These are phyloP conservation scores for Suillus subluteus DNA, from an alignment of 768 basidiomycete genomes.

Conservation along the genomic window DNA sequence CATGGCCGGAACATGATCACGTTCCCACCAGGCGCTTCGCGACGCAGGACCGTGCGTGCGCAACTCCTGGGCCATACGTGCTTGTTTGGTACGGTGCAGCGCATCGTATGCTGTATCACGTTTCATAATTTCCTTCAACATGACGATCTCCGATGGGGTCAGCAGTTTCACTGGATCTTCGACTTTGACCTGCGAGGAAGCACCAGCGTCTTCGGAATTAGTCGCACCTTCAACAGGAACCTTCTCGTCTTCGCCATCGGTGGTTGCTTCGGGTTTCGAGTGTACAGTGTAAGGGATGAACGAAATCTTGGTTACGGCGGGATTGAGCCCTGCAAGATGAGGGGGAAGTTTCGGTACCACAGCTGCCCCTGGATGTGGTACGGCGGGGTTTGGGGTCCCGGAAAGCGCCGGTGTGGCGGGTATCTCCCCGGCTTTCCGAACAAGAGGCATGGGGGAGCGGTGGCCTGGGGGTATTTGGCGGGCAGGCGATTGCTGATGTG, in stretches of 20 bases:
- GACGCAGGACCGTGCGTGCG: conserved; percentile 46
- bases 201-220: conserved; percentile 17
- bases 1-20: conserved; percentile 44
- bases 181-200: conserved; percentile 16
- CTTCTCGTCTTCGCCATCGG: conserved; percentile 32
- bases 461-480: conserved; percentile 24
- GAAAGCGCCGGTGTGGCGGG: conserved; percentile 13
- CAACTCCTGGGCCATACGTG: conserved; percentile 55
- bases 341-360: conserved; percentile 36
- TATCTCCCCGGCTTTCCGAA: conserved; percentile 26
- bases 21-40: conserved; percentile 66
- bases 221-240: conserved; percentile 21
- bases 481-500: conserved; percentile 30
- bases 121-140: conserved; percentile 40
- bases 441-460: conserved; percentile 25
- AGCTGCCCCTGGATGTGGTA: conserved; percentile 30
- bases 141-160: conserved; percentile 34
- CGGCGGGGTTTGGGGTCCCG: conserved; percentile 22
- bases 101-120: conserved; percentile 51
- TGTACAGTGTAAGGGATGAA: conserved; percentile 30
- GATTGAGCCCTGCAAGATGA: conserved; percentile 36
- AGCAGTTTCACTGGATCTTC: conserved; percentile 33
- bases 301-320: conserved; percentile 34
- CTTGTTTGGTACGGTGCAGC: conserved; percentile 50
- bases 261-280: conserved; percentile 21